Evolutionary conservation across 129 eudicot species (phyloP).

Genomic region (Pittosporum tobira): DNA sequence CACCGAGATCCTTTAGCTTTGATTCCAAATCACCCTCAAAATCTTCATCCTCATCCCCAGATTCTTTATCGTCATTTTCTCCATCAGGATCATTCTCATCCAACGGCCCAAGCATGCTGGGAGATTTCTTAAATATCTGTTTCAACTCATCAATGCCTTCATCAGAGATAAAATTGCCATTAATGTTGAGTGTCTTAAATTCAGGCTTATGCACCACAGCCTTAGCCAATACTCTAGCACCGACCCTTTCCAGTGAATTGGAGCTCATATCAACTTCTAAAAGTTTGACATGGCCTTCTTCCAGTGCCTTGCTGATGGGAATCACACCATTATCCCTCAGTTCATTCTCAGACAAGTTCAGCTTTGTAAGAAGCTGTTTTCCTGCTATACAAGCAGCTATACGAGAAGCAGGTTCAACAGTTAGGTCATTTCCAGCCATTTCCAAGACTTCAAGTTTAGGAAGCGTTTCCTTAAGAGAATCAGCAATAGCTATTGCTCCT

Average conservation of each 20-base stretch:
- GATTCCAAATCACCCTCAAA: conserved; percentile 42
- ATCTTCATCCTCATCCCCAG: conserved; percentile 28
- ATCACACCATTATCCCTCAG: conserved; percentile 68
- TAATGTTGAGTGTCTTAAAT: conserved; percentile 50
- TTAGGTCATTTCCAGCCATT: conserved; percentile 69
- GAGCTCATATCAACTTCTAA: conserved; percentile 62
- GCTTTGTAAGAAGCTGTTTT: conserved; percentile 36
- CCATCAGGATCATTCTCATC: conserved; percentile 90
- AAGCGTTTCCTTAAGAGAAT: conserved; percentile 38
- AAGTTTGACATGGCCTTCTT: conserved; percentile 44
- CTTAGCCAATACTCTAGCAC: conserved; percentile 70
- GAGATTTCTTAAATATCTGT: conserved; percentile 36
- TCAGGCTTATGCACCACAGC: conserved; percentile 47
- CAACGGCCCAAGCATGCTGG: conserved; percentile 46
- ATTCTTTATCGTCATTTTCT: conserved; percentile 41
- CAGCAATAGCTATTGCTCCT: conserved; percentile 38
- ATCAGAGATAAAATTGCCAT: conserved; percentile 69
- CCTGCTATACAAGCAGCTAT: conserved; percentile 44
- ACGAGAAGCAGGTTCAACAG: conserved; percentile 50
- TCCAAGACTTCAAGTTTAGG: conserved; percentile 54
- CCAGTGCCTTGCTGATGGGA: conserved; percentile 51
- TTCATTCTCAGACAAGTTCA: conserved; percentile 60
- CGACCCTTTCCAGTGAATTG: conserved; percentile 62
- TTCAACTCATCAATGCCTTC: conserved; percentile 74
- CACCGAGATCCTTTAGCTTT: conserved; percentile 50